A percentile compares a stretch with the other conserved stretches of the same genome.
These are phyloP conservation scores for Fragaria iinumae DNA, from an alignment of 306 rosid species.

Conservation along the genomic window DNA sequence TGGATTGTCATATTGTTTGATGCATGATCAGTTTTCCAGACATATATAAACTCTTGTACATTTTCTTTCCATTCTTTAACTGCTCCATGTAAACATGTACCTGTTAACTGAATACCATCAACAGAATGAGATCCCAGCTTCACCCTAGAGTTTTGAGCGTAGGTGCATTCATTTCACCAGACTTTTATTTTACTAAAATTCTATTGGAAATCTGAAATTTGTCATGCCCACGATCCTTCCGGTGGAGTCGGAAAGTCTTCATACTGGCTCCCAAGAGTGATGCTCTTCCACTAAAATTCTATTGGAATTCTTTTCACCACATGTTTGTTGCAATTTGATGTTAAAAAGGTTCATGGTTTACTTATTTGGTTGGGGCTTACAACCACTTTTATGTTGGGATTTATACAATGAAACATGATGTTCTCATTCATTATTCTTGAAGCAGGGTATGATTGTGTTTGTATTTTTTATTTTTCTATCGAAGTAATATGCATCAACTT, in stretches of 20 bases:
- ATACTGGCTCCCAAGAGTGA: background rate
- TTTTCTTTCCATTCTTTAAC: background rate
- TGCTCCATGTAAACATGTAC: background rate
- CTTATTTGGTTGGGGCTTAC: background rate
- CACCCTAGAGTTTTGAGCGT: background rate
- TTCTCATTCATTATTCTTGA: background rate
- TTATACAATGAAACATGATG: background rate
- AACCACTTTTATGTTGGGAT: background rate
- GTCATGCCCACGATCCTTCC: background rate
- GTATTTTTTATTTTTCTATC: background rate
- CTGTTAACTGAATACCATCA: background rate
- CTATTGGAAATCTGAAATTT: background rate
- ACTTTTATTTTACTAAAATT: background rate
- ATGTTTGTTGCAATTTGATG: background rate
- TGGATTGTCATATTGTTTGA: background rate
- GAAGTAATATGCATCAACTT: background rate
- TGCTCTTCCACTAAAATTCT: background rate
- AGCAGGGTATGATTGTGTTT: background rate
- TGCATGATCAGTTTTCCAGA: background rate
- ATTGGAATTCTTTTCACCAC: background rate
- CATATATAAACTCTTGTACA: background rate
- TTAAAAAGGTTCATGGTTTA: background rate
- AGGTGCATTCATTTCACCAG: background rate
- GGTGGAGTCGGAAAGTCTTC: background rate
- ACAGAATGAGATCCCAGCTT: background rate